phyloP scores from a whole-genome alignment of 2,329 filamentous ascomycete genomes.

The Colletotrichum euphorbiae region DNA sequence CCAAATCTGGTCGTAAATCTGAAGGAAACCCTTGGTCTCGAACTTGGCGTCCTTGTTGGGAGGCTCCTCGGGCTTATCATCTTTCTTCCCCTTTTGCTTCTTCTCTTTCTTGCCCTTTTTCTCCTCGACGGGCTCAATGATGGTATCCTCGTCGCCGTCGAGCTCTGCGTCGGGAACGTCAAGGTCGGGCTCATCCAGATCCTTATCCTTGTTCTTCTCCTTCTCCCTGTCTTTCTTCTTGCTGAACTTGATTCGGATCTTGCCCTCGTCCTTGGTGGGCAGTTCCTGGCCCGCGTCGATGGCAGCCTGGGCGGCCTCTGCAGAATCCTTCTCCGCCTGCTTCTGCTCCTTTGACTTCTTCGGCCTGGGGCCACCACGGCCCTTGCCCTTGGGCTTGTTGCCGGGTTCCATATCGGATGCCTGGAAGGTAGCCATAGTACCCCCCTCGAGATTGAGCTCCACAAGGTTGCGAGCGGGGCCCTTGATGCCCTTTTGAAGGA shows the following conservation, averaged over 20 bases:
- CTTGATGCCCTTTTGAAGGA: constrained; percentile 87
- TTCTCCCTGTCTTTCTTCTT: constrained; percentile 62
- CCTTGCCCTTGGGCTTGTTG: constrained; percentile 62
- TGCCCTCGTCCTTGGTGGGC: constrained; percentile 68
- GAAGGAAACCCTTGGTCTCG: constrained; percentile 92
- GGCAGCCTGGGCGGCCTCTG: constrained; percentile 88
- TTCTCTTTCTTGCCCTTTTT: constrained; percentile 62
- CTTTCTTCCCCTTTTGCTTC: constrained; percentile 57
- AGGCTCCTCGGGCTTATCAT: constrained; percentile 60
- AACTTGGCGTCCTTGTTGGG: constrained; percentile 73
- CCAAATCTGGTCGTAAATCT: constrained; percentile 98
- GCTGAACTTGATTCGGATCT: constrained; percentile 73
- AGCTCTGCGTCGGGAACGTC: constrained; percentile 47
- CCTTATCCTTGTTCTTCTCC: constrained; percentile 54
- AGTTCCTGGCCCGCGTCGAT: constrained; percentile 82
- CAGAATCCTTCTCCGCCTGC: constrained; percentile 82
- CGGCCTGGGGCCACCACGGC: constrained; percentile 73
- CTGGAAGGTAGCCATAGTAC: constrained; percentile 86
- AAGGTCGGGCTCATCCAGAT: constrained; percentile 51
- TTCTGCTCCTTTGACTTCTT: constrained; percentile 94
- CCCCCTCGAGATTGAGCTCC: constrained; percentile 85
- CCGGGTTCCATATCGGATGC: constrained; percentile 67
- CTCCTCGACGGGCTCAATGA: constrained; percentile 51
- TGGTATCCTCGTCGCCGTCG: constrained; percentile 54
- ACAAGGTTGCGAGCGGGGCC: constrained; percentile 74